phyloP scores from a whole-genome alignment of 352 stramenopile species.

The Peronospora belbahrii region DNA sequence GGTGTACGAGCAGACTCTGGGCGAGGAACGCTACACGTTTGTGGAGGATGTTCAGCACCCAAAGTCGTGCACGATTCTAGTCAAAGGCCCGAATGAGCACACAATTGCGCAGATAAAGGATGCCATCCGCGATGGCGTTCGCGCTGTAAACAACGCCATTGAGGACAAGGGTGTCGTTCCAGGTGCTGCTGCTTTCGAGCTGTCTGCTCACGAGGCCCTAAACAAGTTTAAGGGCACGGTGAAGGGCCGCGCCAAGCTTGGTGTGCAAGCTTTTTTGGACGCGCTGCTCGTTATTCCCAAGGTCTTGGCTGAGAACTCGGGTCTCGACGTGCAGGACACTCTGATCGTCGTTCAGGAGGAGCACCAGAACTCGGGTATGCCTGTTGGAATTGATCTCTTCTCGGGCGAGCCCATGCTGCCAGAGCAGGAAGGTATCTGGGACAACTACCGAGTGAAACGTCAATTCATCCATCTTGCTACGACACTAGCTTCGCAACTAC shows the following conservation, averaged over 20 bases:
- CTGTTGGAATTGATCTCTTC: conserved; percentile 94
- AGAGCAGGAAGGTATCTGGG: conserved; percentile 94
- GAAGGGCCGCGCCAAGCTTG: conserved; percentile 95
- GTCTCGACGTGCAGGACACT: conserved; percentile 89
- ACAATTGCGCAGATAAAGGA: conserved; percentile 99
- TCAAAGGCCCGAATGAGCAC: conserved; percentile 98
- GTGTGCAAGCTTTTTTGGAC: conserved; percentile 96
- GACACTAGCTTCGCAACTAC: conserved; percentile 95
- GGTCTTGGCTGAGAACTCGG: conserved; percentile 90
- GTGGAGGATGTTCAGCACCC: conserved; percentile 96
- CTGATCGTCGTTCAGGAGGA: conserved; percentile 96
- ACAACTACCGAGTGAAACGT: conserved; percentile 98
- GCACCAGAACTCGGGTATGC: conserved; percentile 79
- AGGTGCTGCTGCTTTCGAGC: conserved; percentile 95
- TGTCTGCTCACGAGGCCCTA: conserved; percentile 87
- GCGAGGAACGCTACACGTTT: conserved; percentile 99
- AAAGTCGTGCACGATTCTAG: conserved; percentile 96
- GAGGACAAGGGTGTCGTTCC: conserved; percentile 95
- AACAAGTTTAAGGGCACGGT: conserved; percentile 80
- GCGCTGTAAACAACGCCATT: conserved; percentile 97
- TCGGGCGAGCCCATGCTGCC: conserved; percentile 96
- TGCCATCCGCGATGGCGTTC: conserved; percentile 95
- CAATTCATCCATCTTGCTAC: conserved; percentile 98
- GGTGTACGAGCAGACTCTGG: conserved; percentile 97
- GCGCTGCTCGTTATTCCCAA: conserved; percentile 97